Base-by-base conservation (phyloP, 208 protist genomes). In the Acanthamoeba castellanii region DNA sequence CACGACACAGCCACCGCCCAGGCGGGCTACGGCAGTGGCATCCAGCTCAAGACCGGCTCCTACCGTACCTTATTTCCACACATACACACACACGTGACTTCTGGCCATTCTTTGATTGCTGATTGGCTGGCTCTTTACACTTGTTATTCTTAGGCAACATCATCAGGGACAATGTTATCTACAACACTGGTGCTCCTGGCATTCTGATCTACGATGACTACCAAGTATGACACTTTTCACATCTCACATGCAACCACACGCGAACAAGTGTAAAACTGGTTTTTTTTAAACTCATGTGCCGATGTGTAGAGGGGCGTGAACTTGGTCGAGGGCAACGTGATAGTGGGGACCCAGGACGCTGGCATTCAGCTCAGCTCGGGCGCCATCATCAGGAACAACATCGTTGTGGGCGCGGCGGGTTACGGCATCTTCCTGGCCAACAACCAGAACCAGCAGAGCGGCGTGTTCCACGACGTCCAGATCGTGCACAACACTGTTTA, bases 301-400 rank as follows among this genome's bases (percentile, higher is more conserved):
- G 25, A 2, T 66, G 25, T 66, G 59, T 18, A 84, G 74, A 84
- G 37, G 37, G 74, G 74, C 20, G 37, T 50, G 20, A 84, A 84
- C 42, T 84, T 84, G 74, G 74, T 84, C 3, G 74, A 84, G 45
- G 74, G 74, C 74, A 84, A 84, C 74, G 74, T 84, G 9, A 27
- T 84, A 2, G 13, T 84, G 11, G 37, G 37, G 2, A 84, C 74
- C 45, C 37, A 52, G 22, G 74, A 84, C 30, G 37, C 30, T 2
- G 74, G 74, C 45, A 84, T 84, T 55, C 74, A 84, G 74, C 74
- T 84, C 20, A 84, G 74, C 74, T 84, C 74, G n/a, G 74, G 74
- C 34, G 74, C 74, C 45, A 84, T 50, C 74, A 50, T 84, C 25
- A 84, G 74, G 74, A 84, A 84, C 74, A 84, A 84, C 74, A 84